Evolutionary conservation across 108 stramenopile species (phyloP).

Genomic region (Fragilaria radians): DNA sequence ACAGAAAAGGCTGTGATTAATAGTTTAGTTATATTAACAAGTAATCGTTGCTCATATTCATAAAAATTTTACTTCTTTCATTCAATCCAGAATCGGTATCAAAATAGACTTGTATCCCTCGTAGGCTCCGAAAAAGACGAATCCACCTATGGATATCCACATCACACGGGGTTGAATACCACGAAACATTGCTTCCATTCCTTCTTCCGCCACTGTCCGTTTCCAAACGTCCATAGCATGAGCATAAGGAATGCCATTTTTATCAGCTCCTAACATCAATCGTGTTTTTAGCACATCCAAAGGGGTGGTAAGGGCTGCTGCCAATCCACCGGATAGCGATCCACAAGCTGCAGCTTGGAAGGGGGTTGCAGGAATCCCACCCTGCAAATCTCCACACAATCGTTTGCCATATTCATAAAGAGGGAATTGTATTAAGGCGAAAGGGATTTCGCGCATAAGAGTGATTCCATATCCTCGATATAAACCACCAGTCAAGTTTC

Average conservation of each 20-base stretch:
- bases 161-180: slow-evolving; percentile 93
- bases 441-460: slow-evolving; percentile 86
- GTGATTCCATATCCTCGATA: slow-evolving; percentile 89
- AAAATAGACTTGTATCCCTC: slow-evolving; percentile 48
- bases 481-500: slow-evolving; percentile 52
- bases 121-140: slow-evolving; percentile 98
- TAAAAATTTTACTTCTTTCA: too few species aligned
- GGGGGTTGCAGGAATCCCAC: slow-evolving; percentile 45
- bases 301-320: slow-evolving; percentile 85
- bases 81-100: slow-evolving; percentile 12
- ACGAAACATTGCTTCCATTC: slow-evolving; percentile 47
- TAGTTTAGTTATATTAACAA: too few species aligned
- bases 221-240: slow-evolving; percentile 52
- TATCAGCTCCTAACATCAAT: slow-evolving; percentile 81
- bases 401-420: slow-evolving; percentile 72
- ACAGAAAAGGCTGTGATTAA: too few species aligned
- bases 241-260: slow-evolving; percentile 49
- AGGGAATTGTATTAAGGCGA: slow-evolving; percentile 88
- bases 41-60: too few species aligned
- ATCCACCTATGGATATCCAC: slow-evolving; percentile 98
- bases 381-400: slow-evolving; percentile 36
- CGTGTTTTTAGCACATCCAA: slow-evolving; percentile 88
- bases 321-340: slow-evolving; percentile 67
- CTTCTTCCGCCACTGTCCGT: slow-evolving; percentile 45
- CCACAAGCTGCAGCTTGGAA: slow-evolving; percentile 80